Conservation (phyloP, 306 rosid genomes). For the Dryas drummondii region DNA sequence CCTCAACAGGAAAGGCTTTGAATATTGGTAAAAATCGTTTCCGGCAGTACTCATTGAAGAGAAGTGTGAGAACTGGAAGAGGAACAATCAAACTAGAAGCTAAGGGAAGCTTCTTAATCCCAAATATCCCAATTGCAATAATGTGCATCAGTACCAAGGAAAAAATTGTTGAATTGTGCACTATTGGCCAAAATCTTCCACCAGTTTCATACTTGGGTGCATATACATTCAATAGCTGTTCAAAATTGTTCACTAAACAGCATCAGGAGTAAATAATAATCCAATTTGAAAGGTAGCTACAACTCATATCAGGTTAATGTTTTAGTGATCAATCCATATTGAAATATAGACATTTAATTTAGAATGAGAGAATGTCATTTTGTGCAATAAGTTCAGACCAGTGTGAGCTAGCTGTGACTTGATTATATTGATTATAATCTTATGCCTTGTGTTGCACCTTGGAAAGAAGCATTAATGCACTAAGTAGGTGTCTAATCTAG, state of each 20-base stretch:
- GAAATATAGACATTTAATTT: not conserved
- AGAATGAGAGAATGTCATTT: not conserved
- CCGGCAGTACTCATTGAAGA: constrained; percentile 68
- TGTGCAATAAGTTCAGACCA: not conserved
- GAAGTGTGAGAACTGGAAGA: constrained; percentile 79
- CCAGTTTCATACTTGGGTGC: constrained; percentile 61
- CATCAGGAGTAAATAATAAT: not conserved
- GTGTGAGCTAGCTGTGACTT: not conserved
- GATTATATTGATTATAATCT: no score
- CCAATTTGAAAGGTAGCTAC: not conserved
- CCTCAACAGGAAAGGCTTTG: constrained; percentile 62
- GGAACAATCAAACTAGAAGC: constrained; percentile 63
- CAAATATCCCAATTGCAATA: constrained; percentile 76
- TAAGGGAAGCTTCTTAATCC: constrained; percentile 64
- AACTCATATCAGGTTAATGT: not conserved
- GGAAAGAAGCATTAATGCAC: not conserved
- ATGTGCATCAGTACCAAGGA: constrained; percentile 78
- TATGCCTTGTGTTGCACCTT: not conserved
- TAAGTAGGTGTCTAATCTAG: not conserved
- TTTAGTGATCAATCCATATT: not conserved
- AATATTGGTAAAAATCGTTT: constrained; percentile 68
- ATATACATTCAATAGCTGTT: constrained; percentile 75
- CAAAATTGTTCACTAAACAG: constrained; percentile 10
- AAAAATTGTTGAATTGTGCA: constrained; percentile 67
- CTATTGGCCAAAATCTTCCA: constrained; percentile 75